Conservation (phyloP, 176 grass and related monocot species). For the Urochloa ruziziensis region DNA sequence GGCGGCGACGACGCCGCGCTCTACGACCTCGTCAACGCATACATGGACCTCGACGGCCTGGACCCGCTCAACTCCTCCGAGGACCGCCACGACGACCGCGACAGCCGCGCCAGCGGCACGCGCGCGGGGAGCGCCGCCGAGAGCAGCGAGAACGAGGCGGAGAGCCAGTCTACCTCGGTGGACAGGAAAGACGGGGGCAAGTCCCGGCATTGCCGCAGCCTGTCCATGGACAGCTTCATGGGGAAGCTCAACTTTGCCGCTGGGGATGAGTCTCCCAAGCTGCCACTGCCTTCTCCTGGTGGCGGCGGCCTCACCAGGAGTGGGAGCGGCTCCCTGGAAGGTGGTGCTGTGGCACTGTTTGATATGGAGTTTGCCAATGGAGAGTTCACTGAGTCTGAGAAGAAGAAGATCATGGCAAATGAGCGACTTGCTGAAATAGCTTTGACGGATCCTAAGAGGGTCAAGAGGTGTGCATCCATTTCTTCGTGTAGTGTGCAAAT, state of each 20-base stretch:
- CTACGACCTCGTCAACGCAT: conserved; percentile 79
- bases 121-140: conserved; percentile 53
- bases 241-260: conserved; percentile 69
- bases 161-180: conserved; percentile 49
- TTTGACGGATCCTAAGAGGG: conserved; percentile 77
- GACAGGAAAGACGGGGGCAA: conserved; percentile 47
- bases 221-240: conserved; percentile 98
- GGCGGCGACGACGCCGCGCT: conserved; percentile 35
- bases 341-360: conserved; percentile 49
- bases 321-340: conserved; percentile 62
- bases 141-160: conserved; percentile 86
- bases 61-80: conserved; percentile 78
- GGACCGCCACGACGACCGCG: conserved; percentile 55
- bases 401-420: conserved; percentile 97
- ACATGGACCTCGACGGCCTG: conserved; percentile 88
- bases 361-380: conserved; percentile 62
- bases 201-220: conserved; percentile 75
- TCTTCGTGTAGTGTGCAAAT: background rate
- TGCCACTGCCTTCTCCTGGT: conserved; percentile 40
- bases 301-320: conserved; percentile 42
- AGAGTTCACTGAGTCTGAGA: conserved; percentile 75
- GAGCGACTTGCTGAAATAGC: conserved; percentile 90
- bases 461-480: conserved; percentile 73
- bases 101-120: conserved; percentile 51
- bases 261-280: conserved; percentile 64